Evolutionary conservation across 2,329 filamentous ascomycete species (phyloP), one percentile per base, ranked within the genome.

Genomic region (Apiospora kogelbergensis): DNA sequence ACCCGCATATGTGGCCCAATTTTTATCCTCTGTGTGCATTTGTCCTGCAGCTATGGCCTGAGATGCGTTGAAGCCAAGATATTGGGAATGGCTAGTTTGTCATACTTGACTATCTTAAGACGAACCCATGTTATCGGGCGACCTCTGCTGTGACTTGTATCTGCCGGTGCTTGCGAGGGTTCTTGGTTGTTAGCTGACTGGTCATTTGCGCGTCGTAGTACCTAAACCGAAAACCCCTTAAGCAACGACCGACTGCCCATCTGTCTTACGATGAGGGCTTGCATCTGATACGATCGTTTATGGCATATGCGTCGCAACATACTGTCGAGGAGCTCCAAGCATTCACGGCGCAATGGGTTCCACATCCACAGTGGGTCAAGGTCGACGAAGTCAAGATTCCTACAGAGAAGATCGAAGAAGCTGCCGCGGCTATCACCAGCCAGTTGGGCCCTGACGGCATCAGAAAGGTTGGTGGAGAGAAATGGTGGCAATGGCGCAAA

Each of bases 261-360:
- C 90, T 99, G 68, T 95, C 94, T 67, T 99, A 99, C 82, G 93
- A 98, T 78, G 93, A 98, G 82, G 95, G 95, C 45, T 86, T 99
- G 17, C 89, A 93, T 72, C 86, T 99, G 66, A 91, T 98, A 74
- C 93, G 94, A 65, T 89, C 91, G 44, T 98, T 99, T 80, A 87
- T 99, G 44, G 81, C 88, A 53, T 96, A 94, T 80, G 91, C 94
- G 3, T 94, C 95, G 0, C 91, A 93, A 71, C 93, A 98, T 79
- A 94, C 93, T 0, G 91, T 99, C 74, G 96, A 99, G 80, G 94
- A 98, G 72, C 82, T 98, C 40, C 96, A 99, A 77, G 89, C 90
- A 3, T 98, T 98, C 79, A 98, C 95, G 0, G 85, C 89, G 17
- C 95, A 98, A 84, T 94, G 93, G 90, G 95, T 98, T 2, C 96